phyloP scores from a whole-genome alignment of 208 protist species.

The Leishmania arabica region DNA sequence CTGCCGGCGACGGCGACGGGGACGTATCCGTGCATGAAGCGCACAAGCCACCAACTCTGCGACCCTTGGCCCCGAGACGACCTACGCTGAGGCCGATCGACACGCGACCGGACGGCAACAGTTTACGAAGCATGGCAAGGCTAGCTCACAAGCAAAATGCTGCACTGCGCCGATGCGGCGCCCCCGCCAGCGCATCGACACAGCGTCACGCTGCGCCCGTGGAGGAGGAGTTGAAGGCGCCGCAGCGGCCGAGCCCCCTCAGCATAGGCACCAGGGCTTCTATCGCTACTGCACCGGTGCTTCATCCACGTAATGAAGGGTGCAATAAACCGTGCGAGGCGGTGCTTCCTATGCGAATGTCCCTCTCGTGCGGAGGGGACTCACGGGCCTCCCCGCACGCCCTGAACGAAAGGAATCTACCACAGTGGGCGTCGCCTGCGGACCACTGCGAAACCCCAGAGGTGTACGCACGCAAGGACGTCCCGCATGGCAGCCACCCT shows the following conservation, averaged over 20 bases:
- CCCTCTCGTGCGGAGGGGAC: background rate
- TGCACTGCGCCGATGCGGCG: background rate
- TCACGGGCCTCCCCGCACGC: background rate
- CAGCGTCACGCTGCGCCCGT: background rate
- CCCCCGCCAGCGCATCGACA: background rate
- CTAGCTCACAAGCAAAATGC: background rate
- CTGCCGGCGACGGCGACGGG: background rate
- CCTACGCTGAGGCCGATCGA: constrained; percentile 18
- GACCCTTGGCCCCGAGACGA: background rate
- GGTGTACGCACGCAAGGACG: constrained; percentile 4
- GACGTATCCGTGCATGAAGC: background rate
- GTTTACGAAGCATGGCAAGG: background rate
- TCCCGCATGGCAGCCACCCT: too few relatives aligned
- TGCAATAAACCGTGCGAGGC: background rate
- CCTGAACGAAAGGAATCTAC: background rate
- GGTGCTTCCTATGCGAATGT: background rate
- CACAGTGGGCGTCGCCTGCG: background rate
- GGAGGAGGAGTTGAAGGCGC: background rate
- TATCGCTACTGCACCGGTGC: background rate
- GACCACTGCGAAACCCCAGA: background rate
- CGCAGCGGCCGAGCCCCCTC: background rate
- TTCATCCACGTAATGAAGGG: background rate
- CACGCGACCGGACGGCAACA: background rate
- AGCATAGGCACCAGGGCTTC: too few relatives aligned
- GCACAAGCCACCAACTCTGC: constrained; percentile 13